Evolutionary conservation across 768 basidiomycete genomes (phyloP).

Genomic region (Infundibulicybe gibba): DNA sequence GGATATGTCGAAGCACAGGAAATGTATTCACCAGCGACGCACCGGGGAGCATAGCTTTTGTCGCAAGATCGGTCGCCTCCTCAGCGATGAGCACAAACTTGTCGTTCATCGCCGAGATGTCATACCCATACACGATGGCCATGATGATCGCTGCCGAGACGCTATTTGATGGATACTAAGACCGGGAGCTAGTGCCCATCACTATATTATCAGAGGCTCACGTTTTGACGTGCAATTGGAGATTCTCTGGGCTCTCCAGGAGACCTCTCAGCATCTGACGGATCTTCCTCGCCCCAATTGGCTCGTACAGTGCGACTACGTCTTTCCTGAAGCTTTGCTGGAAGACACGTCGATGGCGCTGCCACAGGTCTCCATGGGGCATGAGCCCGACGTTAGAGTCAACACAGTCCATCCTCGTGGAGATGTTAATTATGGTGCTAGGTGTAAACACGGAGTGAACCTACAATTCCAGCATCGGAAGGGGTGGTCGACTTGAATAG

Average conservation of each 20-base stretch:
- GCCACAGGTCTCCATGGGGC: constrained; percentile 2
- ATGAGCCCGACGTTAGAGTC: constrained; percentile 11
- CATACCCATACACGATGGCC: constrained; percentile 30
- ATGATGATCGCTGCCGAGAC: constrained; percentile 29
- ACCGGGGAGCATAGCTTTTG: constrained; percentile 15
- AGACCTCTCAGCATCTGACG: neutral
- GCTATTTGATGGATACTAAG: constrained; percentile 15
- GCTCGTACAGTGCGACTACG: neutral
- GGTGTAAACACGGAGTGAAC: neutral
- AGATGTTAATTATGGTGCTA: no score
- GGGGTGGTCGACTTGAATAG: constrained; percentile 20
- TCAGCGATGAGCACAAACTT: constrained; percentile 15
- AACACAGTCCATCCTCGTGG: constrained; percentile 7
- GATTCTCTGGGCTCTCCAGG: neutral
- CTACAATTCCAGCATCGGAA: constrained; percentile 15
- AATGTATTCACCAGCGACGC: constrained; percentile 18
- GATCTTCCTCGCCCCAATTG: neutral
- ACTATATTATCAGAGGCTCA: neutral
- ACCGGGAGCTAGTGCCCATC: no score
- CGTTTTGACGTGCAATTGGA: neutral
- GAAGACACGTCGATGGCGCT: constrained; percentile 1
- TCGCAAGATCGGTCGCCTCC: constrained; percentile 8
- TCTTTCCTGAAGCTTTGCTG: constrained; percentile 2
- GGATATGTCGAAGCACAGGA: constrained; percentile 19
- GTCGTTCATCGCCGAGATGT: constrained; percentile 16